Percentiles rank a stretch among this genome's conserved stretches.
Conservation (phyloP, 1,284 basidiomycete genomes). For the Papiliotrema terrestris region DNA sequence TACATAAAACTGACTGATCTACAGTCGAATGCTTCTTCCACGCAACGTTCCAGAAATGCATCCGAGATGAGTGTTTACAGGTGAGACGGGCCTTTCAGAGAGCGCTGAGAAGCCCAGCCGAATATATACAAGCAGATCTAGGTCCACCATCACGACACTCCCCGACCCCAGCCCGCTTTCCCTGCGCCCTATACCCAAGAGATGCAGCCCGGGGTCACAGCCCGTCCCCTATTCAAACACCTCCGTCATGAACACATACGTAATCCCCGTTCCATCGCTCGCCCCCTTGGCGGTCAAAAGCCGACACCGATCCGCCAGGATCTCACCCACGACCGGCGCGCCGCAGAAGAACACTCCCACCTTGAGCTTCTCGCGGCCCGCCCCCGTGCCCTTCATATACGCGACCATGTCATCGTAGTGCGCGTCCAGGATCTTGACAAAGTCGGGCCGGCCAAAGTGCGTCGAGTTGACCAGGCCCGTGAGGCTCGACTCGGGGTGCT, state of each 20-base stretch:
- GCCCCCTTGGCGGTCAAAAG: constrained; percentile 20
- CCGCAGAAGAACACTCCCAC: constrained; percentile 36
- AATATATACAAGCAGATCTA: no score
- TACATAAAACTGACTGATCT: no score
- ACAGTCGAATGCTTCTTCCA: no score
- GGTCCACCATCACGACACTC: no score
- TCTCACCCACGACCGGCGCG: constrained; percentile 29
- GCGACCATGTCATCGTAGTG: constrained; percentile 32
- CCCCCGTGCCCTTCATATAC: constrained; percentile 7
- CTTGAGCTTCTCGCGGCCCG: constrained; percentile 19
- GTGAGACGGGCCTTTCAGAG: no score
- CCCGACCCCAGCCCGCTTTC: no score
- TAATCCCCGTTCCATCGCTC: constrained; percentile 19
- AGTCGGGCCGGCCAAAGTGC: constrained; percentile 29
- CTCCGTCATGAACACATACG: constrained; percentile 33
- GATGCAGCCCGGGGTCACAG: no score
- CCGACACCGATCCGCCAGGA: constrained; percentile 28
- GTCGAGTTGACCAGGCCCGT: constrained; percentile 31
- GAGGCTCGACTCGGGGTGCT: constrained; percentile 22
- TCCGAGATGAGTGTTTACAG: no score
- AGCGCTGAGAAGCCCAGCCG: no score
- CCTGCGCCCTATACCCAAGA: no score
- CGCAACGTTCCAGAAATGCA: no score
- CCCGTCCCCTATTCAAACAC: constrained; percentile 15
- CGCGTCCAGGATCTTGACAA: constrained; percentile 26